Conservation (phyloP, 2,329 filamentous ascomycete species). For the Penicillium sp. region DNA sequence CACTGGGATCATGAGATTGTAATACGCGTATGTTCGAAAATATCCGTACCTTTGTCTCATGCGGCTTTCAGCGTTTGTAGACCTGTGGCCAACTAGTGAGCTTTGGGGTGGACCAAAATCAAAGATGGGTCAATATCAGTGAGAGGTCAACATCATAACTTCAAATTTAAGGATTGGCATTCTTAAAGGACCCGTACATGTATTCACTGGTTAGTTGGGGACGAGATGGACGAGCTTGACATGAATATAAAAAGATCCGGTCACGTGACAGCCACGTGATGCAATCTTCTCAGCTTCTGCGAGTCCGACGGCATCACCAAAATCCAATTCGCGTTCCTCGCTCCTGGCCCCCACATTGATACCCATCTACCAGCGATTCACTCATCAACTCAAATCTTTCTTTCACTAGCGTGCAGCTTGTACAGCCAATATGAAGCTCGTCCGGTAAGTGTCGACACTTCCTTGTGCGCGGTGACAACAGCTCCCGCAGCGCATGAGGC, state of each 20-base stretch:
- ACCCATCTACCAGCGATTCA: conserved; percentile 8
- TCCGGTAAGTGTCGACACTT: conserved; percentile 67
- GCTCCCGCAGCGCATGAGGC: conserved; percentile 14
- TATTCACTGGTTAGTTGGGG: not conserved
- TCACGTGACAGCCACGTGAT: conserved; percentile 20
- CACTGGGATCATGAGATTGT: too few relatives aligned
- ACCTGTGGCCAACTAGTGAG: too few relatives aligned
- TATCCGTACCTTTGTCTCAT: too few relatives aligned
- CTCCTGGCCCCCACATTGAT: conserved; percentile 12
- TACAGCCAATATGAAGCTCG: conserved; percentile 81
- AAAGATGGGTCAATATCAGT: too few relatives aligned
- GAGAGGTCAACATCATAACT: too few relatives aligned
- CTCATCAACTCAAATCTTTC: not conserved
- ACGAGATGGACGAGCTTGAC: not conserved
- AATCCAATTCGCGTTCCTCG: conserved; percentile 9
- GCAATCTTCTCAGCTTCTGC: conserved; percentile 22
- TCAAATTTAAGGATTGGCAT: too few relatives aligned
- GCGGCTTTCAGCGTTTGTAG: too few relatives aligned
- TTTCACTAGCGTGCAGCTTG: not conserved
- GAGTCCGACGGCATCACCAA: conserved; percentile 20
- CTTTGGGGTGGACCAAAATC: too few relatives aligned
- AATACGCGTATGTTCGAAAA: too few relatives aligned
- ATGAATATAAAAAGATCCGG: not conserved
- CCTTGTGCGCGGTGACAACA: not conserved
- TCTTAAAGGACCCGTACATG: too few relatives aligned